Conservation (phyloP, 2,329 filamentous ascomycete species). For the Botrytis medusae region DNA sequence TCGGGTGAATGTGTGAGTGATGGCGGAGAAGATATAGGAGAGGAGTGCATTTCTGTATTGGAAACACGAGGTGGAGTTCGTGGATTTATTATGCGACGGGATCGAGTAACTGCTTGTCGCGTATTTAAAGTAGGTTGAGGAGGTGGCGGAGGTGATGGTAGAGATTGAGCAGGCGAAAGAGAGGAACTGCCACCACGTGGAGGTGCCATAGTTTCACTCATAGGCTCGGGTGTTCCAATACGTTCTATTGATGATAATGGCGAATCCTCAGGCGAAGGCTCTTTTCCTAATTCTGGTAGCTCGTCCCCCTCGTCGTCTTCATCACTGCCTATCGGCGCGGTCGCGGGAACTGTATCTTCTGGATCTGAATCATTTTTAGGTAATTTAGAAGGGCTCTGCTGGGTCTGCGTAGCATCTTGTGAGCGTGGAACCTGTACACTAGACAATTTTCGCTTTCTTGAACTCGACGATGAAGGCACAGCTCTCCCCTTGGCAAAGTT, state of each 20-base stretch:
- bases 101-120: conserved; percentile 26
- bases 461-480: conserved; percentile 35
- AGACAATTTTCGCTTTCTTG: conserved; percentile 55
- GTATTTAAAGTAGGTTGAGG: conserved; percentile 24
- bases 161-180: conserved; percentile 29
- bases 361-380: conserved; percentile 20
- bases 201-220: conserved; percentile 41
- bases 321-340: conserved; percentile 28
- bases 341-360: conserved; percentile 34
- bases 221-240: conserved; percentile 33
- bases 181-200: conserved; percentile 38
- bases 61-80: conserved; percentile 34
- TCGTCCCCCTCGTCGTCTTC: conserved; percentile 25
- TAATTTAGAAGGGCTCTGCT: conserved; percentile 31
- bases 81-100: conserved; percentile 31
- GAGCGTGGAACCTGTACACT: conserved; percentile 34
- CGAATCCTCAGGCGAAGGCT: conserved; percentile 23
- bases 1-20: conserved; percentile 68
- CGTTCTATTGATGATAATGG: conserved; percentile 32
- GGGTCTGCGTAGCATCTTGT: conserved; percentile 22
- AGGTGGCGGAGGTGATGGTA: conserved; percentile 29
- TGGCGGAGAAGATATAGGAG: conserved; percentile 56
- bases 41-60: conserved; percentile 28
- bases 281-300: conserved; percentile 6
- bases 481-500: conserved; percentile 46